Evolutionary conservation across 202 grass and related monocot species (phyloP), one percentile per base, ranked within the genome.

Genomic region (Zoysia matrella): DNA sequence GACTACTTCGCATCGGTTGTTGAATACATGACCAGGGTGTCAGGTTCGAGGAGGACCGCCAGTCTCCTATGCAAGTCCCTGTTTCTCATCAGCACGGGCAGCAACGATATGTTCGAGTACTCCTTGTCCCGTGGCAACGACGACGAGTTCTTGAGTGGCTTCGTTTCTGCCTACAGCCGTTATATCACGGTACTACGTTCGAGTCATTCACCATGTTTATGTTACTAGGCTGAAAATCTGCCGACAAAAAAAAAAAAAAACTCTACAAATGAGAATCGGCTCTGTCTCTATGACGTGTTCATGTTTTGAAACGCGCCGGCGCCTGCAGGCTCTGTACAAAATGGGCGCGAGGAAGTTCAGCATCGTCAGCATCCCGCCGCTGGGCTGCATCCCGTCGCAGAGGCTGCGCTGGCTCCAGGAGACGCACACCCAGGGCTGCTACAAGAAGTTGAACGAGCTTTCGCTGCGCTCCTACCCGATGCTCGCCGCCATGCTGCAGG

Each of bases 41-140:
- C 50, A 1, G 86, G 90, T 7, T 2, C 13, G 4, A 72, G 0
- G 22, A 58, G 13, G 48, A 85, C 88, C 0, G 65, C 75, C 41
- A 64, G 72, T 18, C 18, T 84, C 72, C 89, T 98, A 22, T 73
- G 83, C 45, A 83, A 16, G 41, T 98, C 92, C 48, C 36, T 95
- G 75, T 95, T 98, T 3, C 47, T 98, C 72, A 76, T 98, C 76
- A 98, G 95, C 44, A 72, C 77, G 1, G 95, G 95, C 73, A 90
- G 92, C 85, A 98, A 98, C 80, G 92, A 95, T 76, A 75, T 98
- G 77, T 95, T 98, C 60, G 89, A 75, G 81, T 88, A 75, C 70
- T 84, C 56, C 1, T 18, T 78, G 13, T 13, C 66, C 47, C 11
- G 12, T 1, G 40, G 62, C 60, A 1, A 84, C 53, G 80, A 86